phyloP scores from a whole-genome alignment of 306 rosid species.

The Prunus salicina region DNA sequence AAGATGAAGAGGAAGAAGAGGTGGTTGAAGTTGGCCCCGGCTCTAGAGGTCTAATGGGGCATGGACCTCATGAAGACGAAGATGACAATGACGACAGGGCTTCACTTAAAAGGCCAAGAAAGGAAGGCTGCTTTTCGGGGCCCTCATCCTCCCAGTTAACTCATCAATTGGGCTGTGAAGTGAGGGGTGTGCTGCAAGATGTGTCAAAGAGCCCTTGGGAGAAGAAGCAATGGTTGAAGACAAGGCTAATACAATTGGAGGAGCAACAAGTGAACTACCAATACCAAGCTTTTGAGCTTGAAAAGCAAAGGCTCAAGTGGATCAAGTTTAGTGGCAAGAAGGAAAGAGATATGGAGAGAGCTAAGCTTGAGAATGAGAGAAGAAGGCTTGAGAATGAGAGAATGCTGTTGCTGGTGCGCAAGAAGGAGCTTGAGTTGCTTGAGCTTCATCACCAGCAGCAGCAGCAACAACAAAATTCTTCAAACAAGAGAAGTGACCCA shows the following conservation, averaged over 20 bases:
- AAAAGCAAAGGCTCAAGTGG: conserved; percentile 86
- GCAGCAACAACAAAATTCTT: conserved; percentile 55
- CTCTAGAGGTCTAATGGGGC: conserved; percentile 35
- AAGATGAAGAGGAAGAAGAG: conserved; percentile 56
- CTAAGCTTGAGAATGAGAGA: conserved; percentile 64
- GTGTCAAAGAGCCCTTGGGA: conserved; percentile 61
- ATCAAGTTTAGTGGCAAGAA: conserved; percentile 73
- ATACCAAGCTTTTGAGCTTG: conserved; percentile 57
- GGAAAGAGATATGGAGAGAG: conserved; percentile 88
- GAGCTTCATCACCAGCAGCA: conserved; percentile 44
- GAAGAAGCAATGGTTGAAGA: conserved; percentile 73
- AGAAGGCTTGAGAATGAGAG: conserved; percentile 65
- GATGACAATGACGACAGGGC: conserved; percentile 50
- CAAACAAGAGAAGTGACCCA: conserved; percentile 43
- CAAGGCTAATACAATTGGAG: conserved; percentile 52
- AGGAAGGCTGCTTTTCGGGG: conserved; percentile 5
- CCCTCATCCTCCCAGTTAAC: conserved; percentile 25
- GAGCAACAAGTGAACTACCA: conserved; percentile 55
- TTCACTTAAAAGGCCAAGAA: conserved; percentile 40
- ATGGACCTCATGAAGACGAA: conserved; percentile 48
- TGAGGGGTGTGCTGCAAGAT: conserved; percentile 57
- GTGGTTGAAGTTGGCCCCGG: conserved; percentile 35
- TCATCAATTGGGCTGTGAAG: conserved; percentile 47
- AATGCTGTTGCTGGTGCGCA: conserved; percentile 58
- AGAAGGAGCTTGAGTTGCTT: conserved; percentile 59